Evolutionary conservation across 768 basidiomycete genomes (phyloP), one percentile per base, ranked within the genome.

Genomic region (Pisolithus microcarpus): DNA sequence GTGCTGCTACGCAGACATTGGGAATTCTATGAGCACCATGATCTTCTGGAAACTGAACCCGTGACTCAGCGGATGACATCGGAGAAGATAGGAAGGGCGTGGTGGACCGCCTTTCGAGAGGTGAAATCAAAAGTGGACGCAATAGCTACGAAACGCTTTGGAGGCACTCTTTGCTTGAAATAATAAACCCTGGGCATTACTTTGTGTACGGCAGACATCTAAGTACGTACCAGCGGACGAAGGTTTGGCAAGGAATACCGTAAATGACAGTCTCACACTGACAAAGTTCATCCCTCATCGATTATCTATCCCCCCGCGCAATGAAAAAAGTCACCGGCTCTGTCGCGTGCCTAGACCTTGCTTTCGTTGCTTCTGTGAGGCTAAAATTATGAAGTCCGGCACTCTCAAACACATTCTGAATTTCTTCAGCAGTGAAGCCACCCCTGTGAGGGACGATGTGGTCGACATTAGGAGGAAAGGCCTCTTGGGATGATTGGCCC

Each of bases 61-160:
- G 53, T 37, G 4, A 30, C 61, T 61, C 24, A 60, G 63, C 64
- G 53, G 56, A 56, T 54, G 65, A 69, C 70, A 61, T 67, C 69
- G 34, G 63, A 70, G 45, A 49, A 38, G 11, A 73, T 86, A 39
- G 89, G 82, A 2, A 72, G 73, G 61, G 79, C 79, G 37, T 94
- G 91, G 92, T 94, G 91, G 91, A 72, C 68, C 46, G 79, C 84
- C 7, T 93, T 89, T 69, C 70, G 77, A 52, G 77, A 78, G 28
- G 81, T 90, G 2, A 88, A 84, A 69, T 70, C 59, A 11, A 74
- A 72, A 58, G 78, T 93, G 68, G 85, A 91, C 56, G 70, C 65
- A n/a, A 74, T 82, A 19, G 77, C 79, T 5, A 73, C 76, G 54
- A 77, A 75, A 64, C 79, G 79, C 52, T 92, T 88, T 62, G 90